Conservation (phyloP, 352 stramenopile species). For the Pythium vanterpoolii region DNA sequence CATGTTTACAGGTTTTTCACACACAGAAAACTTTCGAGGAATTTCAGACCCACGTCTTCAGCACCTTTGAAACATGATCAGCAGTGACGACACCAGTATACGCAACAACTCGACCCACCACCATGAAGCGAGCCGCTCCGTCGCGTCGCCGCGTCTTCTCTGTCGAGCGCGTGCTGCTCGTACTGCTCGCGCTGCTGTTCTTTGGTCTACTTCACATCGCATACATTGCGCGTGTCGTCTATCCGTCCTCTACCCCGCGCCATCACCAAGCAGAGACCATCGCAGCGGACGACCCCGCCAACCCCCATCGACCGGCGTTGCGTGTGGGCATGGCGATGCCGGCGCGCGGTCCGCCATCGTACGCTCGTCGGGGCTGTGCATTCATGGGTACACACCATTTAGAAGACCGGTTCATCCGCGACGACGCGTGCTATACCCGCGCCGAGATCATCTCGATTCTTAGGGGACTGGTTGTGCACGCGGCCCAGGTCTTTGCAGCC, state of each 20-base stretch:
- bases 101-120: no score
- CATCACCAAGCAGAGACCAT: neutral
- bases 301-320: neutral
- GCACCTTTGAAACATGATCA: no score
- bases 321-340: constrained; percentile 20
- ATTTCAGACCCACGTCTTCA: no score
- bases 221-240: neutral
- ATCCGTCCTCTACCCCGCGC: neutral
- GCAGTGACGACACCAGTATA: no score
- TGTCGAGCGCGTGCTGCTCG: neutral
- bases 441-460: constrained; percentile 23
- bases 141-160: neutral
- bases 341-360: constrained; percentile 12
- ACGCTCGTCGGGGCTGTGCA: constrained; percentile 12
- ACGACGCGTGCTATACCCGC: constrained; percentile 15
- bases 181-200: neutral
- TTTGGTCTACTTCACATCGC: neutral
- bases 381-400: constrained; percentile 12
- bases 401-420: constrained; percentile 19
- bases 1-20: no score
- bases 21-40: no score
- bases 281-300: neutral
- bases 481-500: constrained; percentile 11
- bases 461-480: constrained; percentile 21
- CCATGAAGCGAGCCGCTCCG: no score